Evolutionary conservation across 768 basidiomycete species (phyloP), one percentile per base, ranked within the genome.

Genomic region (Xerocomellus dryophilus): DNA sequence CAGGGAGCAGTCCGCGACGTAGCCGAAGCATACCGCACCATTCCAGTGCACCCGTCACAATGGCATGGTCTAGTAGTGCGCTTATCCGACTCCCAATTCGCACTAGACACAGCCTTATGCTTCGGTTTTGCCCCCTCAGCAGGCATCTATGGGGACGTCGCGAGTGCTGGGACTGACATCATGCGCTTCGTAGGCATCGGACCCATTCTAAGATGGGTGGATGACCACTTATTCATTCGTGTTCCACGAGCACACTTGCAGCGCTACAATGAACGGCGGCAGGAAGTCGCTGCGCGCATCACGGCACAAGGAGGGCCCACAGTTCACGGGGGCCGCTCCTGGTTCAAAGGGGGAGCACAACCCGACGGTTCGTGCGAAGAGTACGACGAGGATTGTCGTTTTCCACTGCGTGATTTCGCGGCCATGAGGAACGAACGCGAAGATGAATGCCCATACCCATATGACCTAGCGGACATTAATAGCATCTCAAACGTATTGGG

Each of bases 31-130:
- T 58, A 58, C 5, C n/a, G 15, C 0, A 72, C 65, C 0, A 62
- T 78, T 0, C 74, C 72, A 0, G 23, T 73, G 0, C 58, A 64
- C 10, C 63, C 51, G 0, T 59, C 61, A 0, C 76, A 78, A 32
- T 79, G 74, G 75, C 73, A 73, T 0, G 72, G 65, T 0, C 23
- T 66, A 0, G 71, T 76, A 0, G 58, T 77, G 0, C 51, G 62
- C 0, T 47, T 74, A 0, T 32, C 42, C 1, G 43, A 57, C 0
- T n/a, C 11, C 0, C 1, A 69, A 67, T 49, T 49, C 12, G 20
- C 48, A 1, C 10, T 32, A 9, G 48, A 49, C 50, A 72, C 49
- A 56, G 18, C 53, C 0, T 63, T 70, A 21, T 55, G 60, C 5
- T 75, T 76, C 32, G 65, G 74, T 0, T 53, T 65, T 0, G 25